Conservation (phyloP, 352 stramenopile species). For the Pythium grandisporangium region DNA sequence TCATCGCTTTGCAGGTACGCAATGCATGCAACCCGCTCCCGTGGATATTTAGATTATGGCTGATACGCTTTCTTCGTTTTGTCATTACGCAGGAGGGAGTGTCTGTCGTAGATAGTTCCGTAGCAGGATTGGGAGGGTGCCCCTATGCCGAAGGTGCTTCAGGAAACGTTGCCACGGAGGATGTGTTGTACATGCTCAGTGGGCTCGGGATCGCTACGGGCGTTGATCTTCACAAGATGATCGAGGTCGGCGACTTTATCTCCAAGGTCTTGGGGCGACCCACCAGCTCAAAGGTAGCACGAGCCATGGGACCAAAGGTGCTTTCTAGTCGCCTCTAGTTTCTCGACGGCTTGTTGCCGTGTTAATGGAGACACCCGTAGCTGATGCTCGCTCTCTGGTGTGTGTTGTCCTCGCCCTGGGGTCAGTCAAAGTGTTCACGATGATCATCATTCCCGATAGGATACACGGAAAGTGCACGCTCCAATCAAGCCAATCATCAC, state of each 20-base stretch:
- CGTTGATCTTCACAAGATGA: conserved; percentile 90
- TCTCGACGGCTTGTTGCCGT: too few species aligned
- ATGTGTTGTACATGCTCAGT: conserved; percentile 97
- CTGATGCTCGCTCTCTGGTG: too few species aligned
- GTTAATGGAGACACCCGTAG: too few species aligned
- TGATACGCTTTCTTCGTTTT: neutral
- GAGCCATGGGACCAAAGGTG: conserved; percentile 41
- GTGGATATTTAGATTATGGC: neutral
- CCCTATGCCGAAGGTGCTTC: conserved; percentile 94
- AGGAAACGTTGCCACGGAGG: conserved; percentile 96
- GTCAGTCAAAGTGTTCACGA: too few species aligned
- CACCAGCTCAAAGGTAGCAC: conserved; percentile 86
- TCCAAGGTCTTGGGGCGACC: conserved; percentile 56
- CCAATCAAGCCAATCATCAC: too few species aligned
- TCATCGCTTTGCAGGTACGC: conserved; percentile 78
- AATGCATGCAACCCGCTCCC: neutral
- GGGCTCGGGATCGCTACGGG: conserved; percentile 92
- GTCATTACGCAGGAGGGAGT: conserved; percentile 70
- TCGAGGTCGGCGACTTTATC: conserved; percentile 87
- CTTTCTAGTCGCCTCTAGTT: conserved; percentile 34
- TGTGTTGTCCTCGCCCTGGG: too few species aligned
- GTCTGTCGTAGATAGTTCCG: conserved; percentile 91
- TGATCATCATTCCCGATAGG: too few species aligned
- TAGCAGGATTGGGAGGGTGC: conserved; percentile 93
- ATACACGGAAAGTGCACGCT: too few species aligned